Evolutionary conservation across 2,329 filamentous ascomycete genomes (phyloP).

Genomic region (Ceratocystis huliohia): DNA sequence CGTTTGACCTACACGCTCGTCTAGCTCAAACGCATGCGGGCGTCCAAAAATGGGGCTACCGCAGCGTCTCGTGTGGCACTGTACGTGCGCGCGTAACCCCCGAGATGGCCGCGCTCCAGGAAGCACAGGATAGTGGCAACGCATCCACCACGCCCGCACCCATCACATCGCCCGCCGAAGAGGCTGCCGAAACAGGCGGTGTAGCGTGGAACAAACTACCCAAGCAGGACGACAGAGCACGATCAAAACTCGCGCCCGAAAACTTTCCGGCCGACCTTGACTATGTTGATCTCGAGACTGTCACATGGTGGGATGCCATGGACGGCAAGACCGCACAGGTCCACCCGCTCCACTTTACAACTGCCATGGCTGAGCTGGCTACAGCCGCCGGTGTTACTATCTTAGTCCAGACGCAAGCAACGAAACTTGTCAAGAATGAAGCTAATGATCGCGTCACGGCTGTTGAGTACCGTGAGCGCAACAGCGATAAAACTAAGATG

Average conservation of each 20-base stretch:
- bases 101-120: slow-evolving; percentile 27
- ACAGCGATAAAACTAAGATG: slow-evolving; percentile 28
- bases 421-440: slow-evolving; percentile 29
- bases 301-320: slow-evolving; percentile 70
- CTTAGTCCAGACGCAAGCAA: slow-evolving; percentile 53
- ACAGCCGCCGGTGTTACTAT: slow-evolving; percentile 56
- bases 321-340: slow-evolving; percentile 80
- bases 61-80: slow-evolving; percentile 60
- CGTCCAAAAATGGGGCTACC: slow-evolving; percentile 71
- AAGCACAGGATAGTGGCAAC: background rate
- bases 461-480: slow-evolving; percentile 47
- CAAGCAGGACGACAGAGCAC: slow-evolving; percentile 42
- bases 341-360: slow-evolving; percentile 85
- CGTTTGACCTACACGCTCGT: slow-evolving; percentile 70
- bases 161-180: slow-evolving; percentile 15
- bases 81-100: slow-evolving; percentile 32
- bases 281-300: slow-evolving; percentile 60
- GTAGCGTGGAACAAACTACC: slow-evolving; percentile 46
- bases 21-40: slow-evolving; percentile 76
- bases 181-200: slow-evolving; percentile 11
- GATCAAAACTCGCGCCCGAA: slow-evolving; percentile 39
- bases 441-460: slow-evolving; percentile 39
- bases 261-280: slow-evolving; percentile 66
- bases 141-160: background rate
- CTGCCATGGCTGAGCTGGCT: slow-evolving; percentile 65